A percentile compares a stretch with the other conserved stretches of the same genome.
Conservation (phyloP, 805 yeast species). For the Candida verbasci region DNA sequence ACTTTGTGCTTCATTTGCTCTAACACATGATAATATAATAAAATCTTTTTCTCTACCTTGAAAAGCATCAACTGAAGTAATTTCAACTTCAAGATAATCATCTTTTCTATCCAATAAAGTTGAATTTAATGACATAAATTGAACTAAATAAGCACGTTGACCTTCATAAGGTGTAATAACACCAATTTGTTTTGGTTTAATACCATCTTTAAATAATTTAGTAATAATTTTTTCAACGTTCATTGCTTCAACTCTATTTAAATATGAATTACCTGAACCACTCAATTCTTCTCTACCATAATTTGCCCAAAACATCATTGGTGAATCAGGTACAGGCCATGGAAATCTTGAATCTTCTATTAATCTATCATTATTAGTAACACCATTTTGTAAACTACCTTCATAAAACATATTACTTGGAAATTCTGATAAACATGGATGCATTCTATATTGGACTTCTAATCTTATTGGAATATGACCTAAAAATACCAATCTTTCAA, state of each 20-base stretch:
- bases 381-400: slow-evolving; percentile 89
- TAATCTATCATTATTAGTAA: slow-evolving; percentile 67
- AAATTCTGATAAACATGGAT: slow-evolving; percentile 81
- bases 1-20: slow-evolving; percentile 37
- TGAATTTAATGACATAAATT: slow-evolving; percentile 72
- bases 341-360: slow-evolving; percentile 60
- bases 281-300: slow-evolving; percentile 88
- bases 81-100: slow-evolving; percentile 69
- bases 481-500: slow-evolving; percentile 76
- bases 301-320: slow-evolving; percentile 96
- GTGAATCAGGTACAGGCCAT: slow-evolving; percentile 82
- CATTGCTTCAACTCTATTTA: slow-evolving; percentile 87
- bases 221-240: slow-evolving; percentile 78
- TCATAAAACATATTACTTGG: slow-evolving; percentile 91
- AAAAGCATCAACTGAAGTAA: slow-evolving; percentile 52
- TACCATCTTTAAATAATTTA: slow-evolving; percentile 68
- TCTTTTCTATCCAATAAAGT: slow-evolving; percentile 52
- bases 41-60: slow-evolving; percentile 44
- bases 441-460: slow-evolving; percentile 94
- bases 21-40: slow-evolving; percentile 40
- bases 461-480: slow-evolving; percentile 83
- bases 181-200: slow-evolving; percentile 79
- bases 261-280: slow-evolving; percentile 71
- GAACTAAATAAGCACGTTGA: slow-evolving; percentile 77
- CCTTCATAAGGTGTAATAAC: slow-evolving; percentile 94